phyloP scores from a whole-genome alignment of 495 filamentous ascomycete species.

The Cercophora newfieldiana region DNA sequence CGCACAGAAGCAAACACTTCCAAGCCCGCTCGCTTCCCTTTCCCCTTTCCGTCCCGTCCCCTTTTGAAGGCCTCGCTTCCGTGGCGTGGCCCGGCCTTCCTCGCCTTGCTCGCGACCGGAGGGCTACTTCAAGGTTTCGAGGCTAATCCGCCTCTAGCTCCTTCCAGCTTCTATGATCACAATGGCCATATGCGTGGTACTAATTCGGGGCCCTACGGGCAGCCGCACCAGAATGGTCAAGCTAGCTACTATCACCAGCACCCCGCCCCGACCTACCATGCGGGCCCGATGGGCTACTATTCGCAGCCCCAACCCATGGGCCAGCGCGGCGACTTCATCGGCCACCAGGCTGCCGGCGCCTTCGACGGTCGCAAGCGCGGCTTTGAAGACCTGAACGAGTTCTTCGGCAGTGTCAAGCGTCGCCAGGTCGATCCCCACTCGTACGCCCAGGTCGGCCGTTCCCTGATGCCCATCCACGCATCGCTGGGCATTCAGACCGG shows the following conservation, averaged over 20 bases:
- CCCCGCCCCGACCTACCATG: constrained; percentile 56
- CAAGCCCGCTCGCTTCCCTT: constrained; percentile 35
- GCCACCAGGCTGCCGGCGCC: constrained; percentile 50
- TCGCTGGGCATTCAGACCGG: constrained; percentile 64
- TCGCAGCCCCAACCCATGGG: constrained; percentile 52
- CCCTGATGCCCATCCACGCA: constrained; percentile 71
- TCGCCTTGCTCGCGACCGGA: background rate
- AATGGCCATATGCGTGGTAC: constrained; percentile 56
- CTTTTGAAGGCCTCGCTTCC: background rate
- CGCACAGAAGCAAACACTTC: no score
- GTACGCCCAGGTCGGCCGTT: constrained; percentile 77
- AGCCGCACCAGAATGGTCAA: constrained; percentile 50
- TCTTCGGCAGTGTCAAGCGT: constrained; percentile 89
- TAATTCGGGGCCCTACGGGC: constrained; percentile 53
- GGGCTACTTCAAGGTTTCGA: constrained; percentile 23
- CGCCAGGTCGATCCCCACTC: constrained; percentile 82
- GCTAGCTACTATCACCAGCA: constrained; percentile 58
- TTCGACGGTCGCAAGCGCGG: constrained; percentile 76
- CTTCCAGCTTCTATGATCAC: constrained; percentile 58
- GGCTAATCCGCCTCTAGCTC: constrained; percentile 53
- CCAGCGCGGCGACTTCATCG: constrained; percentile 46
- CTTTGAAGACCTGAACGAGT: constrained; percentile 86
- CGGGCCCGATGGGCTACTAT: constrained; percentile 60
- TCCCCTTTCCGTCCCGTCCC: constrained; percentile 18
- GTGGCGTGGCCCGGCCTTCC: background rate